Evolutionary conservation across 2,329 filamentous ascomycete species (phyloP).

Genomic region (Pyrenophora tritici-repentis): DNA sequence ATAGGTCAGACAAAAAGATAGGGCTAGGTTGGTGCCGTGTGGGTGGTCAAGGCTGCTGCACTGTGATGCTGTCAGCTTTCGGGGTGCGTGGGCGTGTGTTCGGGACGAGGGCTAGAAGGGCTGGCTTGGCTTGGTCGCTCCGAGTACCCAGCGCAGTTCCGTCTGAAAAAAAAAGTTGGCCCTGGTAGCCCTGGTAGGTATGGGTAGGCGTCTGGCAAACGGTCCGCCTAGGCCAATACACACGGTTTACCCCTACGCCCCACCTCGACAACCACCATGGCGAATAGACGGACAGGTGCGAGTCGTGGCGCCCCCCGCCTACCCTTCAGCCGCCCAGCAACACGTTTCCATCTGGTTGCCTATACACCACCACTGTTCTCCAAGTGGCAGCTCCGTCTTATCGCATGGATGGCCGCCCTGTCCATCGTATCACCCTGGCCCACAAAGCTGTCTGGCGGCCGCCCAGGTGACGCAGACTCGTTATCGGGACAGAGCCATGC

Average conservation of each 20-base stretch:
- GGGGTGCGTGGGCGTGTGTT: background rate
- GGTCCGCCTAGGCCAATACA: constrained; percentile 20
- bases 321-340: constrained; percentile 9
- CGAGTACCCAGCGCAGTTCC: constrained; percentile 11
- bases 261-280: constrained; percentile 4
- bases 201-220: too few species aligned
- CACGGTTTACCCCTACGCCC: background rate
- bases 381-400: constrained; percentile 16
- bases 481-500: constrained; percentile 4
- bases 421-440: constrained; percentile 4
- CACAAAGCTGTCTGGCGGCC: constrained; percentile 1
- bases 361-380: constrained; percentile 23
- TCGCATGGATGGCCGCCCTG: constrained; percentile 1
- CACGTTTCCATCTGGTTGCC: constrained; percentile 12
- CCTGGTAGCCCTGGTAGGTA: too few species aligned
- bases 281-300: constrained; percentile 13
- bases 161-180: constrained; percentile 17
- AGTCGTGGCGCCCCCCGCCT: constrained; percentile 10
- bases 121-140: constrained; percentile 18
- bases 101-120: background rate
- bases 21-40: constrained; percentile 17
- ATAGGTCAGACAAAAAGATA: constrained; percentile 10
- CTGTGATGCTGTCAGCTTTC: constrained; percentile 19
- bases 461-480: constrained; percentile 1
- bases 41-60: constrained; percentile 19